Evolutionary conservation across 2,329 filamentous ascomycete genomes (phyloP), one percentile per base, ranked within the genome.

Genomic region (Gnomoniopsis sp.): DNA sequence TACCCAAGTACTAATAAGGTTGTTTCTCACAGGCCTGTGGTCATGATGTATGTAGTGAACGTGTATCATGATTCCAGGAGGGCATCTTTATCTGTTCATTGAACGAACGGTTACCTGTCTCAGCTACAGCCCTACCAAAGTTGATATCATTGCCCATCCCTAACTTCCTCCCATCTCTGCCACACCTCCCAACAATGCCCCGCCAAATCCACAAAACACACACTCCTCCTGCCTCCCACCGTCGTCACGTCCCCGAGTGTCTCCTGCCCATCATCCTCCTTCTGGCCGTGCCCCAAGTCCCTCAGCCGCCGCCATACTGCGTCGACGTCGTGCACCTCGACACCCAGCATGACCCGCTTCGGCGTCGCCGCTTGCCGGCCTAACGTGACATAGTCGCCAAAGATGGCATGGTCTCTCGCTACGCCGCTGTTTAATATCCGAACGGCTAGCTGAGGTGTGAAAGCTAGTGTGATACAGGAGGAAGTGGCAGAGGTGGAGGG

Each of bases 371-470:
- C 3, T 14, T 3, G 3, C 34, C 21, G 15, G 3, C 30, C 44
- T 10, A 48, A 19, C 21, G 21, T 8, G 17, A 19, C 33, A 34
- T 38, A 21, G 14, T 33, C 47, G 22, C 53, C 53, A 22, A 56
- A 41, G 14, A 38, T 2, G 8, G 3, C 7, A 7, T 48, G 17
- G 19, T 43, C 23, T 14, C 21, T 11, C 36, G 46, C 50, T n/a
- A 30, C 41, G 1, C 15, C 14, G 14, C 30, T 22, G 19, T 21
- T 22, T 46, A 19, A 34, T 11, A 58, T 22, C 14, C 17, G 38
- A 11, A 60, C 50, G 21, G 36, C n/a, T 1, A 60, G 58, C 36
- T 48, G 15, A 22, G 38, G 8, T 17, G 54, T 47, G 38, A 60
- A 57, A 11, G 22, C 6, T 6, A 58, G n/a, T n/a, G n/a, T n/a